phyloP scores from a whole-genome alignment of 192 early-diverging fungal genomes.

The Kappamyces sp. region DNA sequence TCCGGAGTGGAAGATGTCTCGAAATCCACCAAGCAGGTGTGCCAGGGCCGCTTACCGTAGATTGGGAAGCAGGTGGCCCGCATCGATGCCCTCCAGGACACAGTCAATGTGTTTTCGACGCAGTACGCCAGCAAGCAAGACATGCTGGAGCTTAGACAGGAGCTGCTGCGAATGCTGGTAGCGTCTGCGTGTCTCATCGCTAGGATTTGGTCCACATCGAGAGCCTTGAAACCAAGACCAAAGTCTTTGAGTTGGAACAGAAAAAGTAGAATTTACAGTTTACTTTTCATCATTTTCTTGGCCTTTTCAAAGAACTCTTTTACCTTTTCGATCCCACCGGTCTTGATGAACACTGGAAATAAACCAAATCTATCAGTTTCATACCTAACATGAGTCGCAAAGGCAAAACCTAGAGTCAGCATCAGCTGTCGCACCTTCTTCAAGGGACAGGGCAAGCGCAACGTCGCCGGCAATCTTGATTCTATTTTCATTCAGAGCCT shows the following conservation, averaged over 20 bases:
- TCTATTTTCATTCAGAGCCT: conserved; percentile 22
- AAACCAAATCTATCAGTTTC: background rate
- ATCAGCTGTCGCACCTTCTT: conserved; percentile 9
- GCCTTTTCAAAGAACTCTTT: conserved; percentile 22
- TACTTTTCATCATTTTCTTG: conserved; percentile 7
- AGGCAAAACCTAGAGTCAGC: background rate
- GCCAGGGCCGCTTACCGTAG: background rate
- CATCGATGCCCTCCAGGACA: background rate
- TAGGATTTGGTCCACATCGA: conserved; percentile 73
- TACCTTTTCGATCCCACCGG: conserved; percentile 34
- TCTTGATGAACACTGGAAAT: conserved; percentile 23
- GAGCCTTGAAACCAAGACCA: conserved; percentile 77
- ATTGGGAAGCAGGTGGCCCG: conserved; percentile 4
- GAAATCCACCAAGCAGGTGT: conserved; percentile 67
- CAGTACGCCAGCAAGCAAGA: conserved; percentile 50
- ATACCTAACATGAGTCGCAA: background rate
- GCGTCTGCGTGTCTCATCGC: background rate
- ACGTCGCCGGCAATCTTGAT: conserved; percentile 34
- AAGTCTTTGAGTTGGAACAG: conserved; percentile 67
- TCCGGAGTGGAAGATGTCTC: conserved; percentile 75
- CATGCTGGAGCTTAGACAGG: conserved; percentile 23
- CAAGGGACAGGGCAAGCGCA: conserved; percentile 27
- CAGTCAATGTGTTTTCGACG: background rate
- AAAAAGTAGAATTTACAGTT: conserved; percentile 22
- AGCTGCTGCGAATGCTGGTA: conserved; percentile 37